These are phyloP conservation scores for Wickerhamomyces ciferrii DNA, from an alignment of 805 yeast species.

Conservation along the genomic window DNA sequence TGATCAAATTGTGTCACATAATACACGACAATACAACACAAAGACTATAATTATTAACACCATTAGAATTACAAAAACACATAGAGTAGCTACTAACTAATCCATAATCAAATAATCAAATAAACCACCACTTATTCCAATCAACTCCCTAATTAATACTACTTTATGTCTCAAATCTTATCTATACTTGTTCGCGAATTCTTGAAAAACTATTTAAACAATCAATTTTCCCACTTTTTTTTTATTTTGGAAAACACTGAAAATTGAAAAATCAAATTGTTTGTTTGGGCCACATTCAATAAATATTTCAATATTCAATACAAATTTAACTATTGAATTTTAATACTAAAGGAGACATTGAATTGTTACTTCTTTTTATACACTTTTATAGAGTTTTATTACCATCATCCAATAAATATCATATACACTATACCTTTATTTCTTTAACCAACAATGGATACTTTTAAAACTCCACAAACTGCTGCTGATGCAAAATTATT, in stretches of 20 bases:
- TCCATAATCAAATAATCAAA: no score
- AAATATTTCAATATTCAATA: background rate
- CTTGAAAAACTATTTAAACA: conserved; percentile 6
- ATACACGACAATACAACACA: no score
- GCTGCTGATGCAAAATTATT: conserved; percentile 24
- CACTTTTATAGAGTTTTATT: background rate
- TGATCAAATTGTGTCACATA: no score
- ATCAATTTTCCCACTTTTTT: background rate
- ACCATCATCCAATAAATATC: background rate
- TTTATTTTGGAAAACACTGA: background rate
- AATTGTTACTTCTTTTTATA: conserved; percentile 7
- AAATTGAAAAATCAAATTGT: background rate
- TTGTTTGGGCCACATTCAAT: background rate
- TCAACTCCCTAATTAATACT: no score
- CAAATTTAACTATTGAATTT: background rate
- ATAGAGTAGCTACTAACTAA: no score
- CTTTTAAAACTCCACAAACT: conserved; percentile 23
- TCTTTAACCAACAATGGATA: conserved; percentile 14
- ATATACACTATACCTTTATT: background rate
- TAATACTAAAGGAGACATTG: conserved; percentile 8
- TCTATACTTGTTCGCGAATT: no score
- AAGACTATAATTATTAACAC: no score
- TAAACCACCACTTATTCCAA: no score
- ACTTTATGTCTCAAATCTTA: no score
- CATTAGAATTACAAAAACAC: no score